Evolutionary conservation across 192 early-diverging fungal species (phyloP).

Genomic region (Rhizophagus clarus): DNA sequence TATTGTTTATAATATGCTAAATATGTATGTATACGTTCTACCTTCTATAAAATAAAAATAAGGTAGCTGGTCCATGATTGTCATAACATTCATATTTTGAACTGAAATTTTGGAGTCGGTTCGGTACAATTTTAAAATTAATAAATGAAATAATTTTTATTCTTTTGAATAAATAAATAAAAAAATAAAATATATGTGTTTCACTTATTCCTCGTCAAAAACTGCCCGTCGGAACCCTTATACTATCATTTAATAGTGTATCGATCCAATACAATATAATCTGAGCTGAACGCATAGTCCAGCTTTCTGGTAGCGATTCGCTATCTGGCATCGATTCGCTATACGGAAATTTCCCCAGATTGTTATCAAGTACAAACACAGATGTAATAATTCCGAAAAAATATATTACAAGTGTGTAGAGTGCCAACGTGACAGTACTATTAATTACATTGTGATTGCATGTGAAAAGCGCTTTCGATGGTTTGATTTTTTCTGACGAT

Average conservation of each 20-base stretch:
- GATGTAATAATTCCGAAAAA: slow-evolving; percentile 52
- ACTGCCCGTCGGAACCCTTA: slow-evolving; percentile 21
- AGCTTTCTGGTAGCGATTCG: no score
- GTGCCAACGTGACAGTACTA: slow-evolving; percentile 48
- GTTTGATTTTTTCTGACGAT: not conserved
- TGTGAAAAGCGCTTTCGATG: slow-evolving; percentile 30
- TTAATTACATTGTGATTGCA: slow-evolving; percentile 42
- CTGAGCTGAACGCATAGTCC: not conserved
- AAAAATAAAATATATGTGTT: no score
- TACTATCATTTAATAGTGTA: slow-evolving; percentile 22
- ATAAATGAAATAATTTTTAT: no score
- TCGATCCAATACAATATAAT: slow-evolving; percentile 30
- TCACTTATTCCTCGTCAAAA: no score
- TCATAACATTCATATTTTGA: no score
- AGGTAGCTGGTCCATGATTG: no score
- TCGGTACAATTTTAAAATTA: no score
- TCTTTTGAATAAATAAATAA: no score
- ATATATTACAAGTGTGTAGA: slow-evolving; percentile 51
- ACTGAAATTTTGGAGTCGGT: no score
- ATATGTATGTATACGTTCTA: no score
- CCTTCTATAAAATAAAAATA: no score
- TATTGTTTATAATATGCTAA: no score
- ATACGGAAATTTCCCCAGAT: slow-evolving; percentile 24
- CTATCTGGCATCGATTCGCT: not conserved
- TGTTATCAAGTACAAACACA: slow-evolving; percentile 47